These are phyloP conservation scores for Sicyos edulis DNA, from an alignment of 306 rosid genomes.

Conservation along the genomic window DNA sequence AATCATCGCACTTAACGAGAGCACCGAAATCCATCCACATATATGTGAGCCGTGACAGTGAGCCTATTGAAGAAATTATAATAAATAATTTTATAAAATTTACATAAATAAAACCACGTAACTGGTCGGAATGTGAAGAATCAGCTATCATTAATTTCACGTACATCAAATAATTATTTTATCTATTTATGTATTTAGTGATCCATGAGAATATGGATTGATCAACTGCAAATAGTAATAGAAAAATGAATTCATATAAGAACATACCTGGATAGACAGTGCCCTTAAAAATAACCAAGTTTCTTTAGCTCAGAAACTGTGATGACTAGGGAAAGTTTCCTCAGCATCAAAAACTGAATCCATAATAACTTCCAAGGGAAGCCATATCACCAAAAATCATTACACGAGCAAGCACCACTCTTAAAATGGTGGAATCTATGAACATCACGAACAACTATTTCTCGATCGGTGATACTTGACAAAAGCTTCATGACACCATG, in stretches of 20 bases:
- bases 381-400: slow-evolving; percentile 28
- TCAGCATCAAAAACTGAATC: background rate
- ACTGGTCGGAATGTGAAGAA: background rate
- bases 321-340: background rate
- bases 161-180: background rate
- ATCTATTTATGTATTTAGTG: background rate
- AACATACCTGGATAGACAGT: background rate
- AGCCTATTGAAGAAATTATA: background rate
- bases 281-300: background rate
- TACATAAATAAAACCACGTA: background rate
- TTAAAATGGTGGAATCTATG: slow-evolving; percentile 33
- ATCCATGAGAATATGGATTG: background rate
- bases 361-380: background rate
- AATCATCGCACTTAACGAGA: background rate
- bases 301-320: background rate
- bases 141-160: background rate
- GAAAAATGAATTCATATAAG: background rate
- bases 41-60: background rate
- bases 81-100: background rate
- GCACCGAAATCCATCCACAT: background rate
- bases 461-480: slow-evolving; percentile 25
- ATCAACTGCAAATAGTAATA: background rate
- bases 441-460: slow-evolving; percentile 31
- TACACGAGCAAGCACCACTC: slow-evolving; percentile 31
- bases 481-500: slow-evolving; percentile 31